Conservation (phyloP, 805 yeast genomes). For the Spathaspora arborariae region DNA sequence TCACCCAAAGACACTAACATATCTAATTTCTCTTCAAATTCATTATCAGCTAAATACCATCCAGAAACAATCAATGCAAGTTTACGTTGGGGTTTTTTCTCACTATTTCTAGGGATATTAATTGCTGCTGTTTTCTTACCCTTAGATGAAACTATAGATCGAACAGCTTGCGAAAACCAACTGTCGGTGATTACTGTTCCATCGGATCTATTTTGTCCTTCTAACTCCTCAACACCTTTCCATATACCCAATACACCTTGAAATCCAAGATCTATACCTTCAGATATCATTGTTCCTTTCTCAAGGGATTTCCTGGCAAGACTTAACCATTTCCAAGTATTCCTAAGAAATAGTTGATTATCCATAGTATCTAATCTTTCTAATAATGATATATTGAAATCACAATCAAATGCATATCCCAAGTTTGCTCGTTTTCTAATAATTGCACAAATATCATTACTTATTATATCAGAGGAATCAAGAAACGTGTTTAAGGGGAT, state of each 20-base stretch:
- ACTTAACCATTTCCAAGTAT: constrained; percentile 90
- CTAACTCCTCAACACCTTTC: constrained; percentile 61
- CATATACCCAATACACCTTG: constrained; percentile 89
- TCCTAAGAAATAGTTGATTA: constrained; percentile 51
- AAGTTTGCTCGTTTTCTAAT: constrained; percentile 68
- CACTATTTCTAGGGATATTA: constrained; percentile 43
- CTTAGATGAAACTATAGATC: constrained; percentile 46
- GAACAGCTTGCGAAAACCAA: constrained; percentile 49
- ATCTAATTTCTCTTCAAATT: constrained; percentile 65
- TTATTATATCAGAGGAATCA: constrained; percentile 44
- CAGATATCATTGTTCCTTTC: constrained; percentile 64
- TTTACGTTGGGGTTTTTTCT: constrained; percentile 61
- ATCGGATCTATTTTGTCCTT: constrained; percentile 42
- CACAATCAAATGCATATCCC: constrained; percentile 72
- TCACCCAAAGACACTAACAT: constrained; percentile 55
- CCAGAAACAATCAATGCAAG: constrained; percentile 83
- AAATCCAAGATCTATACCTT: constrained; percentile 74
- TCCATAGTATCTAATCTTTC: constrained; percentile 49
- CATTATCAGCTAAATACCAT: constrained; percentile 78
- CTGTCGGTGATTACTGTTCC: constrained; percentile 30
- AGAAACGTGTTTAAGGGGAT: constrained; percentile 27
- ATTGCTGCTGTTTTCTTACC: constrained; percentile 45
- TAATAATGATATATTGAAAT: constrained; percentile 55
- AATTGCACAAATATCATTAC: constrained; percentile 68
- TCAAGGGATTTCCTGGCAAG: constrained; percentile 63